Conservation (phyloP, 2,329 filamentous ascomycete species). For the Harringtonia lauricola region DNA sequence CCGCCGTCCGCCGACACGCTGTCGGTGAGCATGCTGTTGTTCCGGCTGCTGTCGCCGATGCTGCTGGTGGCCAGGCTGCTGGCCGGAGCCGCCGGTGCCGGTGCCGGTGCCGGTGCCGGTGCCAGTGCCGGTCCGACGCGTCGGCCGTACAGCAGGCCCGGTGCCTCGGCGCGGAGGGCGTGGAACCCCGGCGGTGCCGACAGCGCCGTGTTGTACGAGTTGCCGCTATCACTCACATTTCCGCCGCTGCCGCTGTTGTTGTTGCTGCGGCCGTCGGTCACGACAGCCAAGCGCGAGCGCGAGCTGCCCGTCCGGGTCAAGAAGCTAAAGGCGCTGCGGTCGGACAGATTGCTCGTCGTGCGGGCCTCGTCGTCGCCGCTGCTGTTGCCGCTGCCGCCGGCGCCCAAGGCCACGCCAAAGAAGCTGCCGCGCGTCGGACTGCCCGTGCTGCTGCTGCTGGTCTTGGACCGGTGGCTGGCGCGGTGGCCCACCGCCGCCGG, state of each 20-base stretch:
- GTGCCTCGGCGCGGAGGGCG: constrained; percentile 41
- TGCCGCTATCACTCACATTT: constrained; percentile 25
- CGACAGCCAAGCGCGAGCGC: constrained; percentile 22
- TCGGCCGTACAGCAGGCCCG: constrained; percentile 26
- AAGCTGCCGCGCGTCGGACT: constrained; percentile 10
- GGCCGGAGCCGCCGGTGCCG: background rate
- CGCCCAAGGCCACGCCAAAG: background rate
- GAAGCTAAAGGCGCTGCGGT: constrained; percentile 34
- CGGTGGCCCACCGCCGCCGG: constrained; percentile 21
- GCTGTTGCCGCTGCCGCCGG: background rate
- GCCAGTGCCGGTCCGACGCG: background rate
- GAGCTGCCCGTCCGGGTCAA: constrained; percentile 12
- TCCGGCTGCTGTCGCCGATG: too few relatives aligned
- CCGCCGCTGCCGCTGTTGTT: constrained; percentile 22
- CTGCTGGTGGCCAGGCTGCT: too few relatives aligned
- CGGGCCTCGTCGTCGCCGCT: constrained; percentile 36
- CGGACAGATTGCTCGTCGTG: constrained; percentile 46
- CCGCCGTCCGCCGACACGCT: too few relatives aligned
- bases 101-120: background rate
- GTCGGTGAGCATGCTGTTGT: too few relatives aligned
- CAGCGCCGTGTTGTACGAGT: constrained; percentile 33
- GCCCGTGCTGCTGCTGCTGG: constrained; percentile 15
- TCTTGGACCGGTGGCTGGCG: constrained; percentile 20
- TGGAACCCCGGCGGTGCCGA: constrained; percentile 27
- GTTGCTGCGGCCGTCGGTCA: constrained; percentile 11